These are phyloP conservation scores for Camellia japonica DNA, from an alignment of 148 eudicot species.

Conservation along the genomic window DNA sequence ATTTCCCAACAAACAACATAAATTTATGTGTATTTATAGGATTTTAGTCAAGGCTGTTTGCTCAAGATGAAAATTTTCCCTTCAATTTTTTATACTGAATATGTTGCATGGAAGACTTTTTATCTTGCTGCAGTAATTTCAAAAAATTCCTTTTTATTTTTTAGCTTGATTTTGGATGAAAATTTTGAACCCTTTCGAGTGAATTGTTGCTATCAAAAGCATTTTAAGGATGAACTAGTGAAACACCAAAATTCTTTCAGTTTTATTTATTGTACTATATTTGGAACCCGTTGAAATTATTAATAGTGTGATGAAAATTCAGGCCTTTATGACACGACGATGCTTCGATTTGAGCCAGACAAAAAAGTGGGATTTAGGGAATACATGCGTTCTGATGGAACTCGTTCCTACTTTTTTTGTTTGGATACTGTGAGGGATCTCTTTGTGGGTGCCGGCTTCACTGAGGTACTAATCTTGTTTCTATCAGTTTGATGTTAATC, in stretches of 20 bases:
- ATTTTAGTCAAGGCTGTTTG: background rate
- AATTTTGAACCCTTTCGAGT: background rate
- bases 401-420: slow-evolving; percentile 89
- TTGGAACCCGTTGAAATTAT: slow-evolving; percentile 13
- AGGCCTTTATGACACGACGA: slow-evolving; percentile 98
- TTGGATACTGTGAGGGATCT: slow-evolving; percentile 62
- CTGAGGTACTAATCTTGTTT: slow-evolving; percentile 49
- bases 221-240: background rate
- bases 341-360: slow-evolving; percentile 87
- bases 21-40: background rate
- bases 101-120: background rate
- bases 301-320: slow-evolving; percentile 19
- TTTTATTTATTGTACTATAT: background rate
- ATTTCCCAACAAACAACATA: slow-evolving; percentile 5
- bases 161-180: background rate
- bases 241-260: background rate
- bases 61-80: background rate
- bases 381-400: slow-evolving; percentile 82
- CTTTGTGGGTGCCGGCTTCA: slow-evolving; percentile 70
- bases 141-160: background rate
- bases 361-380: slow-evolving; percentile 80
- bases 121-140: background rate
- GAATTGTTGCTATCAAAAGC: background rate
- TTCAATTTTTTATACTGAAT: background rate
- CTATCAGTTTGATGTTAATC: background rate